Conservation (phyloP, 768 basidiomycete genomes). For the Mycena amicta region DNA sequence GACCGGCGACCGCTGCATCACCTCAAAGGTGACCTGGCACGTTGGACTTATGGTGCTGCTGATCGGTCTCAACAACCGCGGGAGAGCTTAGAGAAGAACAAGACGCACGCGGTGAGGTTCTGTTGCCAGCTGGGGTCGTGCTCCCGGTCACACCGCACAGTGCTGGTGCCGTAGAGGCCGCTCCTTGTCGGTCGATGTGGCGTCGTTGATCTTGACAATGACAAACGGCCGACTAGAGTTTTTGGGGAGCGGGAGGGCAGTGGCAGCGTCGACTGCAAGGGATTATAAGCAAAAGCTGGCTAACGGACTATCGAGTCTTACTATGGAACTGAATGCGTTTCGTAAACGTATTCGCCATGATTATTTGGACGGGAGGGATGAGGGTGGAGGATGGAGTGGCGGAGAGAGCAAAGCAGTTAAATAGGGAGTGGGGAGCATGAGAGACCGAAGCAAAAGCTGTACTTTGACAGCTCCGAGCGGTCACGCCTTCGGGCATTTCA, state of each 20-base stretch:
- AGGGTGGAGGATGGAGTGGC: background rate
- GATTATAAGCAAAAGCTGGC: background rate
- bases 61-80: background rate
- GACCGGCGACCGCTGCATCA: background rate
- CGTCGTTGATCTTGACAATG: background rate
- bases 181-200: background rate
- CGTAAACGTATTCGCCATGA: background rate
- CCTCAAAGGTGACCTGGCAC: background rate
- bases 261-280: background rate
- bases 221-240: background rate
- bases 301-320: no score
- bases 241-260: background rate
- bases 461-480: background rate
- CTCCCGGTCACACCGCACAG: background rate
- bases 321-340: constrained; percentile 1
- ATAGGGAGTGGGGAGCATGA: background rate
- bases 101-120: background rate
- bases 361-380: background rate
- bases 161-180: background rate
- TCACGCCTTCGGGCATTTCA: background rate
- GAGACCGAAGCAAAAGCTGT: background rate
- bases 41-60: background rate
- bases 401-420: background rate
- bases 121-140: background rate
- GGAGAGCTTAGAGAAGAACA: background rate